A percentile compares a stretch with the other conserved stretches of the same genome.
These are phyloP conservation scores for Skeletonema menzelii DNA, from an alignment of 108 stramenopile species.

Conservation along the genomic window DNA sequence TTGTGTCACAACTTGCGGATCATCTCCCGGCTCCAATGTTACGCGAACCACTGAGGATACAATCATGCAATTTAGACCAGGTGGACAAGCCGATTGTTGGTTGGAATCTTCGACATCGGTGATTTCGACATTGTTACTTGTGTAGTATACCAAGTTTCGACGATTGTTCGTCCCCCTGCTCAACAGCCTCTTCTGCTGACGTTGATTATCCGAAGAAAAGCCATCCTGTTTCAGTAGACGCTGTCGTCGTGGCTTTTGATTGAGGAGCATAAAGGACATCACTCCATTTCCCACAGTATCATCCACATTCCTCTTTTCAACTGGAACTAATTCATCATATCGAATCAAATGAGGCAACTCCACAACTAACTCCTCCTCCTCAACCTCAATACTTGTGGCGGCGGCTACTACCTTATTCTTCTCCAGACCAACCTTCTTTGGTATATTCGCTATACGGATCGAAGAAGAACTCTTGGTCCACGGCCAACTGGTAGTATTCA, in stretches of 20 bases:
- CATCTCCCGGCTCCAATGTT: slow-evolving; percentile 61
- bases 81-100: slow-evolving; percentile 31
- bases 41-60: slow-evolving; percentile 46
- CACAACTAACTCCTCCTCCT: neutral
- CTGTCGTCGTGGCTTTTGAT: neutral
- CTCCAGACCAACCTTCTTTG: neutral
- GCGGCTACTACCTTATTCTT: neutral
- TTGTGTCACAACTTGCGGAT: slow-evolving; percentile 18
- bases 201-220: neutral
- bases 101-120: slow-evolving; percentile 35
- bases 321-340: neutral
- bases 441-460: neutral
- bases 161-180: neutral
- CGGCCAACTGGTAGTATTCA: slow-evolving; percentile 37
- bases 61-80: slow-evolving; percentile 34
- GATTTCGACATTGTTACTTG: slow-evolving; percentile 39
- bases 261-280: neutral
- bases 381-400: neutral
- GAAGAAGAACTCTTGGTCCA: slow-evolving; percentile 10
- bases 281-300: neutral
- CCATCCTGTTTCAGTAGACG: neutral
- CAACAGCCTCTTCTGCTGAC: neutral
- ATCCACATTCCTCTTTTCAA: neutral
- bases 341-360: slow-evolving; percentile 1
- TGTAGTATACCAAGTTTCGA: slow-evolving; percentile 50